Conservation (phyloP, 305 asterid genomes). For the Fraxinus paxiana region DNA sequence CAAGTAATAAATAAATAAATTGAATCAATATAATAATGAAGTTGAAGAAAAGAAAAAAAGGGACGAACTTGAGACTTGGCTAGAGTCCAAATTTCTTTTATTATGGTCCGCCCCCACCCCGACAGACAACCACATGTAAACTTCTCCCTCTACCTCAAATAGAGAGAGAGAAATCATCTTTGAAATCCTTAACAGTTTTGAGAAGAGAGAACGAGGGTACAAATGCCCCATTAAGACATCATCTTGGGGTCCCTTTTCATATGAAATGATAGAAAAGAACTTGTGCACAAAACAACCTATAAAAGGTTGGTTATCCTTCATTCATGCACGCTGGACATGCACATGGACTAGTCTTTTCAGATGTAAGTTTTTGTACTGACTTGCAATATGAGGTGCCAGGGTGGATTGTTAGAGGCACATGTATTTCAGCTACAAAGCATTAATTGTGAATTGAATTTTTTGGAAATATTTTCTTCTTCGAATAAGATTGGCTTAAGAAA, state of each 20-base stretch:
- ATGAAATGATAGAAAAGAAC: constrained; percentile 34
- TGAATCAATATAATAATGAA: neutral
- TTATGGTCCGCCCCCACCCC: neutral
- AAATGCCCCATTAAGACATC: constrained; percentile 30
- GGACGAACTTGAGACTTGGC: neutral
- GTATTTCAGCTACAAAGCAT: neutral
- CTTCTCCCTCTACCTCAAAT: neutral
- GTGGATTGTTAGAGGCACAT: neutral
- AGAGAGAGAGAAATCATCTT: neutral
- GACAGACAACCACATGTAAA: neutral
- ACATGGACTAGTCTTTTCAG: constrained; percentile 17
- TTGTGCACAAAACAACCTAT: constrained; percentile 20
- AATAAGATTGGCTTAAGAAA: neutral
- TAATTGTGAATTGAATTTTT: neutral
- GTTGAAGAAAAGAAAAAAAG: neutral
- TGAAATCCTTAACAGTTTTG: constrained; percentile 6
- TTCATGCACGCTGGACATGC: constrained; percentile 22
- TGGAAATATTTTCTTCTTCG: neutral
- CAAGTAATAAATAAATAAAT: neutral
- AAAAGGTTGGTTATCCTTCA: constrained; percentile 20
- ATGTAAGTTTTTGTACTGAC: constrained; percentile 5
- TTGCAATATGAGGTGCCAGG: neutral
- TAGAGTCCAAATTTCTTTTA: neutral
- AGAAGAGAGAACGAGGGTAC: constrained; percentile 17
- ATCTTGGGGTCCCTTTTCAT: constrained; percentile 26